Conservation (phyloP, 2,329 filamentous ascomycete genomes). For the Tolypocladium cylindrosporum region DNA sequence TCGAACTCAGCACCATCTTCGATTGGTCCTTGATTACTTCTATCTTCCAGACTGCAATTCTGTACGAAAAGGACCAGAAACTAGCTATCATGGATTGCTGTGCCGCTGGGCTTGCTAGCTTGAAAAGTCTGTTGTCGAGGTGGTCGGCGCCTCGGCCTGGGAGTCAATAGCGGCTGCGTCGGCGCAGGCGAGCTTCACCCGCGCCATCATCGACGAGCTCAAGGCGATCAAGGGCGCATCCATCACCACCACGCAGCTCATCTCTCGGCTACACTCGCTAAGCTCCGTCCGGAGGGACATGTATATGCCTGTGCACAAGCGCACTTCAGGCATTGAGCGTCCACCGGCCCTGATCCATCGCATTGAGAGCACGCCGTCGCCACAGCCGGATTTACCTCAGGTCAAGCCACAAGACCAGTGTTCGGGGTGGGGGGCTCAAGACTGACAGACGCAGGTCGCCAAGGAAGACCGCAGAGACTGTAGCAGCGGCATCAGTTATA, state of each 20-base stretch:
- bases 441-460: neutral
- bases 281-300: neutral
- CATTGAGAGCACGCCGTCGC: neutral
- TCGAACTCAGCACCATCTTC: too few relatives aligned
- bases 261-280: neutral
- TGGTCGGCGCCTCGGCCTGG: neutral
- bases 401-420: neutral
- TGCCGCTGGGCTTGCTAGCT: neutral
- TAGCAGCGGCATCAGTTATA: too few relatives aligned
- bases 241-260: neutral
- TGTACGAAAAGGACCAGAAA: neutral
- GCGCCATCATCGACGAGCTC: neutral
- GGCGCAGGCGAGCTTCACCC: neutral
- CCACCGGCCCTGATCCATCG: neutral
- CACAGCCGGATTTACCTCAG: neutral
- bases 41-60: neutral
- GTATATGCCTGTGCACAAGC: neutral
- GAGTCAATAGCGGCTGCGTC: neutral
- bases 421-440: too few relatives aligned
- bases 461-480: neutral
- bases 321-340: neutral
- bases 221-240: neutral
- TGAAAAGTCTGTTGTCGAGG: neutral
- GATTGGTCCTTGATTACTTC: neutral
- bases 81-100: neutral